Percentiles rank a stretch among this genome's conserved stretches.
These are phyloP conservation scores for Geoglossum glabrum DNA, from an alignment of 495 filamentous ascomycete genomes.

Conservation along the genomic window DNA sequence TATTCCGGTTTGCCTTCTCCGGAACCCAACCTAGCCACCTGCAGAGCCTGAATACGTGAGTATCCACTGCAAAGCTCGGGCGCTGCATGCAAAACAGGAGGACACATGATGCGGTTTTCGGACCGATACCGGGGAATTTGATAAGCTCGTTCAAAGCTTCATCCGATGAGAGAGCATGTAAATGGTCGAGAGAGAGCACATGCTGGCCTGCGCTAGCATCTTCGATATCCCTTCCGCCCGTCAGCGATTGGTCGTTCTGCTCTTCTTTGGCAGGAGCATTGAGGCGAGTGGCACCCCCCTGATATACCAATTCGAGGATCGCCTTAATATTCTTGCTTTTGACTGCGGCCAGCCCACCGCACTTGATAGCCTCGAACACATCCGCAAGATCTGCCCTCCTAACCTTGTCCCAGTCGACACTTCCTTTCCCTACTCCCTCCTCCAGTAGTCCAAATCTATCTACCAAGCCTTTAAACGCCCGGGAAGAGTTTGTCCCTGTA, in stretches of 20 bases:
- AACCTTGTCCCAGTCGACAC: constrained; percentile 74
- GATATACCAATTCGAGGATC: constrained; percentile 61
- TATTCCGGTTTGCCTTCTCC: constrained; percentile 38
- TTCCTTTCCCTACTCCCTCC: constrained; percentile 47
- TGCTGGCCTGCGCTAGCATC: constrained; percentile 33
- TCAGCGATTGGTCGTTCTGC: constrained; percentile 1
- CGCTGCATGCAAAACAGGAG: constrained; percentile 58
- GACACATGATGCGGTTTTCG: constrained; percentile 82
- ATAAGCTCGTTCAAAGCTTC: constrained; percentile 55
- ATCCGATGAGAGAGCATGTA: constrained; percentile 43
- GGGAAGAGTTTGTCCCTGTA: constrained; percentile 40
- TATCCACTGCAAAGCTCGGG: constrained; percentile 71
- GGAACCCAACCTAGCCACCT: constrained; percentile 79
- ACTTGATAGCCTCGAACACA: constrained; percentile 51
- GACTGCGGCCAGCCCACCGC: constrained; percentile 44
- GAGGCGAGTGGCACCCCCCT: constrained; percentile 38
- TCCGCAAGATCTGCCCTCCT: constrained; percentile 38
- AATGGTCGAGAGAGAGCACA: constrained; percentile 54
- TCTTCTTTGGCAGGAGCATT: constrained; percentile 14
- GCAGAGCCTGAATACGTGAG: constrained; percentile 62
- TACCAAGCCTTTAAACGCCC: constrained; percentile 51
- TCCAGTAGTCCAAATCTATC: constrained; percentile 43
- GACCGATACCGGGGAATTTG: constrained; percentile 67
- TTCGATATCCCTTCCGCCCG: constrained; percentile 27
- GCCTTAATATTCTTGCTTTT: constrained; percentile 65